Percentiles rank a stretch among this genome's conserved stretches.
These are phyloP conservation scores for Datura wrightii DNA, from an alignment of 257 asterid species.

Conservation along the genomic window DNA sequence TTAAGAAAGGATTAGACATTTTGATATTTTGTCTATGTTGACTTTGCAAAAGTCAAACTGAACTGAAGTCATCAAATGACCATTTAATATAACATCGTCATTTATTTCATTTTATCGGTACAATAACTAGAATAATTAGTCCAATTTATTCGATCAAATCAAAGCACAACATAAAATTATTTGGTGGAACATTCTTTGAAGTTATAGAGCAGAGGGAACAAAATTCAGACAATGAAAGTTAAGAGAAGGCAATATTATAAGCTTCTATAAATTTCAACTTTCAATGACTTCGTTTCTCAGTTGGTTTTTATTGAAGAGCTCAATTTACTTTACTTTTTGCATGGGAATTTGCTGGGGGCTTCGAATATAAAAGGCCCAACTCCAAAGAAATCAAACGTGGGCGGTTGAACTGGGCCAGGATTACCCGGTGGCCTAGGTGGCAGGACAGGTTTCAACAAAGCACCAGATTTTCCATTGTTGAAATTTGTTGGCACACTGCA, in stretches of 20 bases:
- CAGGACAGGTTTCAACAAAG: constrained; percentile 36
- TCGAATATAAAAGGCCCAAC: constrained; percentile 60
- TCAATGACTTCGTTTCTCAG: no score
- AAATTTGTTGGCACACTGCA: constrained; percentile 49
- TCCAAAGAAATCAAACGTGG: constrained; percentile 35
- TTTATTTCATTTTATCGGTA: background rate
- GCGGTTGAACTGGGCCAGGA: background rate
- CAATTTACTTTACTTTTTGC: constrained; percentile 16
- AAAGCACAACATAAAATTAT: background rate
- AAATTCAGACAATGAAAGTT: background rate
- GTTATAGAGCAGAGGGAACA: no score
- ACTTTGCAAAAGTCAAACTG: no score
- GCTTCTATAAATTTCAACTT: background rate
- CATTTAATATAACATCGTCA: background rate
- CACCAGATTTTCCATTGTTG: constrained; percentile 46
- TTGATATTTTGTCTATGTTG: background rate
- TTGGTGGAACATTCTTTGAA: background rate
- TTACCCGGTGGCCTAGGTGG: constrained; percentile 31
- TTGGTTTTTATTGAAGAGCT: no score
- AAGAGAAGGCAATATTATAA: background rate
- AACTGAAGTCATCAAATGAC: no score
- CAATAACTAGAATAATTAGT: background rate
- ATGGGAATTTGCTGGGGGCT: constrained; percentile 41
- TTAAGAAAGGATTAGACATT: background rate
- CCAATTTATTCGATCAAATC: background rate